Percentiles rank a stretch among this genome's conserved stretches.
These are phyloP conservation scores for Thalassiosira mediterranea DNA, from an alignment of 352 stramenopile genomes.

Conservation along the genomic window DNA sequence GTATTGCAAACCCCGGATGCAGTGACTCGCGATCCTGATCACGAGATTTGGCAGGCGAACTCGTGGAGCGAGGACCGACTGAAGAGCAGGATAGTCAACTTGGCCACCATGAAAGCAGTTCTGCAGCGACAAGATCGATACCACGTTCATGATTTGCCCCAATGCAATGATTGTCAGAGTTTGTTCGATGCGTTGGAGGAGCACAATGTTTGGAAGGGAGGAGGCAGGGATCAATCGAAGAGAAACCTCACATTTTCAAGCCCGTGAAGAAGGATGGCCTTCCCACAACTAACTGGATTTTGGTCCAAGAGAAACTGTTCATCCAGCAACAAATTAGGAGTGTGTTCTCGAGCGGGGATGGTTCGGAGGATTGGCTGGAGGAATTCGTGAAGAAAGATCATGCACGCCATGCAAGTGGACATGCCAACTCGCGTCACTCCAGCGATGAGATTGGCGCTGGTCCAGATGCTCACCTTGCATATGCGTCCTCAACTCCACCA, in stretches of 20 bases:
- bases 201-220: constrained; percentile 46
- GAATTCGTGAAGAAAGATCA: constrained; percentile 57
- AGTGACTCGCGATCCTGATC: constrained; percentile 27
- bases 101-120: constrained; percentile 59
- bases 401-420: constrained; percentile 31
- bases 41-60: constrained; percentile 41
- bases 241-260: constrained; percentile 57
- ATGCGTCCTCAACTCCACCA: constrained; percentile 20
- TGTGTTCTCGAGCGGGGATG: constrained; percentile 20
- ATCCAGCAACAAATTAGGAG: constrained; percentile 41
- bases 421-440: neutral
- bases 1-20: constrained; percentile 39
- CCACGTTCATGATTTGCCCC: constrained; percentile 49
- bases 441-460: constrained; percentile 12
- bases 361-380: constrained; percentile 49
- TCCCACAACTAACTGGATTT: constrained; percentile 55
- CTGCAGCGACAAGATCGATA: constrained; percentile 59
- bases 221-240: neutral
- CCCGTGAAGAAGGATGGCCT: constrained; percentile 53
- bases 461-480: constrained; percentile 27
- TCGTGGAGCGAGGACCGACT: constrained; percentile 55
- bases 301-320: constrained; percentile 53
- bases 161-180: constrained; percentile 48
- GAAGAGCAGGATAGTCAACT: constrained; percentile 52
- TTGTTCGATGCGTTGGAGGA: constrained; percentile 40